Conservation (phyloP, 495 filamentous ascomycete genomes). For the Tuber magnatum region DNA sequence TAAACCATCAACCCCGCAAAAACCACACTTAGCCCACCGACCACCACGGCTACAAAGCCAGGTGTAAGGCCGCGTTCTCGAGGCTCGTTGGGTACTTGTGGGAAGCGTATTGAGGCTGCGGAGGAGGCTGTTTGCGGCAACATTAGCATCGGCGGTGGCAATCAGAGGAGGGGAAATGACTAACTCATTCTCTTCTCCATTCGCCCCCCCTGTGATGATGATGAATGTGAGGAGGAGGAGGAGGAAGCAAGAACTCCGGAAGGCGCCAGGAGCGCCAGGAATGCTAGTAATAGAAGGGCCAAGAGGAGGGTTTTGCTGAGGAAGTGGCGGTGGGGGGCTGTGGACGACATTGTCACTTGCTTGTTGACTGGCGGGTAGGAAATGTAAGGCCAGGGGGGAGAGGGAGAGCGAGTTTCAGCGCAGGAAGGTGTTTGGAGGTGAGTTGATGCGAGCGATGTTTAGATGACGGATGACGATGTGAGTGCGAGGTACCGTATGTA, state of each 20-base stretch:
- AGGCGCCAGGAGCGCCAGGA: not conserved
- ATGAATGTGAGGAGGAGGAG: not conserved
- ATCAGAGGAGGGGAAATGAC: conserved; percentile 4
- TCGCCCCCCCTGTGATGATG: not conserved
- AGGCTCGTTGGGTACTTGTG: conserved; percentile 30
- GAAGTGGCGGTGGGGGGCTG: not conserved
- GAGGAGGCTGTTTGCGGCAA: conserved; percentile 21
- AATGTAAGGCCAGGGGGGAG: not conserved
- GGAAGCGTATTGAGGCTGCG: conserved; percentile 27
- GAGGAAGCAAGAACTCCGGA: not conserved
- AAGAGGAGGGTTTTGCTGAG: not conserved
- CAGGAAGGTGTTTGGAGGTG: not conserved
- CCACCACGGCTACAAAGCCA: conserved; percentile 27
- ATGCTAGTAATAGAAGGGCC: not conserved
- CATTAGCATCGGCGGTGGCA: not conserved
- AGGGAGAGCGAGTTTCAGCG: not conserved
- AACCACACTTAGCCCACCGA: conserved; percentile 30
- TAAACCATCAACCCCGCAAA: conserved; percentile 35
- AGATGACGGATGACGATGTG: not conserved
- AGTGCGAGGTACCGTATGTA: not conserved
- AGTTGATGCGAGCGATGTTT: not conserved
- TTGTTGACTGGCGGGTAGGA: not conserved
- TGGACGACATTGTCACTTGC: not conserved
- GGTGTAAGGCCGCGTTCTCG: conserved; percentile 29
- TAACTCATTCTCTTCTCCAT: conserved; percentile 24